Evolutionary conservation across 129 eudicot genomes (phyloP), one percentile per base, ranked within the genome.

Genomic region (Calendula officinalis): DNA sequence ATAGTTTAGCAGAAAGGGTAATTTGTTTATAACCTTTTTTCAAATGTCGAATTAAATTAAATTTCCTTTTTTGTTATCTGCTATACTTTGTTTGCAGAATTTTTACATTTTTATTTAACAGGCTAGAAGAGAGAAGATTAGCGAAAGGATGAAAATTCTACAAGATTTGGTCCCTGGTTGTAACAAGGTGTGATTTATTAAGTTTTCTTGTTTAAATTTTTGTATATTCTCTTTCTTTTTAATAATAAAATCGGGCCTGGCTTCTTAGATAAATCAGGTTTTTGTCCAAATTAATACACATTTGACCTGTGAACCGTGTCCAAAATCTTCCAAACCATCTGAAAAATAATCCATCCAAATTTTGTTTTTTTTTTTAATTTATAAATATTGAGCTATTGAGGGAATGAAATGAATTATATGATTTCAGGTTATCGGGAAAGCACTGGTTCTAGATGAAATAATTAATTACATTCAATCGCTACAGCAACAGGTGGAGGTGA

Each of bases 111-210:
- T 61, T 69, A 36, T 14, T 74, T 44, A 36, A 67, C 81, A 91
- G 98, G 98, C 98, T 33, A 91, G 98, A 81, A 77, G 98, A 70
- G 98, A 91, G 73, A 91, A 91, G 83, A 91, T 91, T n/a, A 88
- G 96, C 35, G 98, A 92, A 77, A 83, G 98, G 89, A 92, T 92
- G 98, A 88, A 78, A 79, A 91, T 88, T 75, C 96, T 91, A 35
- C 98, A 91, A 78, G 98, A 91, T 67, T 76, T 91, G 62, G 98
- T 91, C 65, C 98, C 98, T 27, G 96, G 96, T 1, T 91, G 98
- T 65, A 88, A 85, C 56, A 91, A 91, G 92, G 98, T 90, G 65
- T 15, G 53, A 43, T 50, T 52, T 70, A 0, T 12, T 7, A 6
- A 4, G 10, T 35, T 27, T 53, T 44, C 34, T 61, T 46, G 22